Evolutionary conservation across 2,329 filamentous ascomycete genomes (phyloP), one percentile per base, ranked within the genome.

Genomic region (Fusarium sp.): DNA sequence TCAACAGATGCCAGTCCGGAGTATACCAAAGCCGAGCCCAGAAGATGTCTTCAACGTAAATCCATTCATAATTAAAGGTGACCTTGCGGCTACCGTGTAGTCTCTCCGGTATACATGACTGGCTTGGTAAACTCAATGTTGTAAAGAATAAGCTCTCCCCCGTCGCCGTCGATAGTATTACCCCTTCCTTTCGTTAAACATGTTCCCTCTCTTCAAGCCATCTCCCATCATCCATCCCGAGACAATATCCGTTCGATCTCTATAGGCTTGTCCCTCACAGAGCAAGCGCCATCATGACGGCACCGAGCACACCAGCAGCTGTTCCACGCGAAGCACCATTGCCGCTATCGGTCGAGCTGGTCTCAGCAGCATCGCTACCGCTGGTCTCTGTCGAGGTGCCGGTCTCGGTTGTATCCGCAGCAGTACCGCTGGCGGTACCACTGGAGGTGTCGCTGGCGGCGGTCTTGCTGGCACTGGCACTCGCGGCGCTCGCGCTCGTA

Each of bases 281-380:
- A 62, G 79, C 80, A 56, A 79, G 62, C 18, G 80, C 57, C 73
- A 81, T 66, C 63, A 79, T 58, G 9, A 73, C 70, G 7, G 79
- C 78, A 56, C 80, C 80, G 13, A 80, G 37, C 20, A 81, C 22
- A 38, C 79, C 72, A 35, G 68, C 69, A 14, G 75, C 68, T 31
- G 57, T 66, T 62, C 65, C 74, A 18, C 66, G 69, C 38, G 69
- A 52, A 59, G 69, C 72, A 67, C 40, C 62, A 18, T 63, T 74
- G 18, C 57, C 52, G 22, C 38, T 64, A 10, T 37, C 40, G 14
- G 64, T 16, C 11, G 31, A 18, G 38, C 16, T 40, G 18, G 62
- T 71, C 62, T 62, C 64, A 16, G 40, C 64, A n/a, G 40, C 50
- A 6, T 8, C 34, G n/a, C 40, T 62, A 6, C 40, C 59, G 35